Evolutionary conservation across 495 filamentous ascomycete species (phyloP).

Genomic region (Aspergillus sclerotioniger): DNA sequence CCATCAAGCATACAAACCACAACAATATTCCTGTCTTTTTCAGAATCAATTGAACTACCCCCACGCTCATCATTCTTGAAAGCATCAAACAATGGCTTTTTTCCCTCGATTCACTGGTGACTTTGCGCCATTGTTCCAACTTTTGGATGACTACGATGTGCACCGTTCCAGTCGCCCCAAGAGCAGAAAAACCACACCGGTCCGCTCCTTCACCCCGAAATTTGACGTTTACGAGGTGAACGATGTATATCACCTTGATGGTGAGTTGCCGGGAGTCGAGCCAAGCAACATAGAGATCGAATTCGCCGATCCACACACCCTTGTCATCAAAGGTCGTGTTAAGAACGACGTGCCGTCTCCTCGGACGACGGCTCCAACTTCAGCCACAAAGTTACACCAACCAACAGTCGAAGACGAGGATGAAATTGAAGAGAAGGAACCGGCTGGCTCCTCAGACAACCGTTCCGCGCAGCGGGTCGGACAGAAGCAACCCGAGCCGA

Average conservation of each 20-base stretch:
- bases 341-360: constrained; percentile 21
- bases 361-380: constrained; percentile 25
- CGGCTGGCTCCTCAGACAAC: constrained; percentile 9
- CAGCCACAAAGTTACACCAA: constrained; percentile 42
- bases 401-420: constrained; percentile 67
- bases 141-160: constrained; percentile 45
- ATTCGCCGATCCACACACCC: constrained; percentile 77
- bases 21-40: background rate
- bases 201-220: constrained; percentile 62
- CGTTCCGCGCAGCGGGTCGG: constrained; percentile 16
- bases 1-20: no score
- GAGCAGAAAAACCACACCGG: constrained; percentile 12
- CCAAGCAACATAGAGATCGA: constrained; percentile 81
- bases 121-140: constrained; percentile 46
- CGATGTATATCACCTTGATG: constrained; percentile 76
- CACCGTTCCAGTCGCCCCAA: constrained; percentile 30
- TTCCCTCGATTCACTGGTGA: constrained; percentile 22
- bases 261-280: constrained; percentile 81
- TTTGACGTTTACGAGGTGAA: constrained; percentile 80
- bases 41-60: background rate
- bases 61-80: background rate
- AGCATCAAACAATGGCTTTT: background rate
- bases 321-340: constrained; percentile 67
- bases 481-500: constrained; percentile 32
- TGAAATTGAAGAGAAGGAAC: constrained; percentile 28